Evolutionary conservation across 1,284 basidiomycete species (phyloP).

Genomic region (Cutaneotrichosporon sp.): DNA sequence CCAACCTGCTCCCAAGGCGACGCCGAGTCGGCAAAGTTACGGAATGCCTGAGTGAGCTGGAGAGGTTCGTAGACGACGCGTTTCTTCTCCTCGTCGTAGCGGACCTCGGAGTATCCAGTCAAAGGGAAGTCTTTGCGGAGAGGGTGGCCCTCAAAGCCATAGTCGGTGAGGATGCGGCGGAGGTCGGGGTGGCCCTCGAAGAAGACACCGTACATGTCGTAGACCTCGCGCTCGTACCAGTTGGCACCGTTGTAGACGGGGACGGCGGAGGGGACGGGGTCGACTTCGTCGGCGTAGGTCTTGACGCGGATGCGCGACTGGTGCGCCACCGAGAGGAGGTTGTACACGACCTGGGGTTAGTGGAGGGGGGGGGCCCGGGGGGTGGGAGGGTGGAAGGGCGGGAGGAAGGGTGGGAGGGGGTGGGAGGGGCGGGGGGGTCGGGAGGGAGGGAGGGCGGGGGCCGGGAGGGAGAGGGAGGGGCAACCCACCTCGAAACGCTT

Average conservation of each 20-base stretch:
- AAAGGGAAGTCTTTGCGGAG: conserved; percentile 97
- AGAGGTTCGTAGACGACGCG: conserved; percentile 97
- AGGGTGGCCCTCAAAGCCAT: conserved; percentile 98
- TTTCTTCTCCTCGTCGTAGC: conserved; percentile 98
- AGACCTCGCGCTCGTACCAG: conserved; percentile 96
- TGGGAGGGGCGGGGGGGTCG: not conserved
- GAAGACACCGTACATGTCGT: conserved; percentile 98
- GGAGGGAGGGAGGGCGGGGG: not conserved
- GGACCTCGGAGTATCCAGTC: conserved; percentile 93
- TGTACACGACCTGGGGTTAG: conserved; percentile 75
- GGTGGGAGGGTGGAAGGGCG: not conserved
- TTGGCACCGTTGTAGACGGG: conserved; percentile 86
- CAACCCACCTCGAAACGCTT: conserved; percentile 93
- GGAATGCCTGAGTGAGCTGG: conserved; percentile 96
- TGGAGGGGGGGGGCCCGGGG: not conserved
- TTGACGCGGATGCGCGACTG: conserved; percentile 85
- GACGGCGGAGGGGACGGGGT: conserved; percentile 81
- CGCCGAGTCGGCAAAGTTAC: conserved; percentile 84
- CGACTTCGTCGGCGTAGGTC: conserved; percentile 96
- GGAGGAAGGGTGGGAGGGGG: not conserved
- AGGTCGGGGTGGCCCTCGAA: conserved; percentile 96
- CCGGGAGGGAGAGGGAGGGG: not conserved
- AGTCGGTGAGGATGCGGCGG: conserved; percentile 97
- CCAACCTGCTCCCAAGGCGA: conserved; percentile 99
- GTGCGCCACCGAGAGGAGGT: conserved; percentile 78